Base-by-base conservation (phyloP, 768 basidiomycete species). In the Lanmaoa rubissima region DNA sequence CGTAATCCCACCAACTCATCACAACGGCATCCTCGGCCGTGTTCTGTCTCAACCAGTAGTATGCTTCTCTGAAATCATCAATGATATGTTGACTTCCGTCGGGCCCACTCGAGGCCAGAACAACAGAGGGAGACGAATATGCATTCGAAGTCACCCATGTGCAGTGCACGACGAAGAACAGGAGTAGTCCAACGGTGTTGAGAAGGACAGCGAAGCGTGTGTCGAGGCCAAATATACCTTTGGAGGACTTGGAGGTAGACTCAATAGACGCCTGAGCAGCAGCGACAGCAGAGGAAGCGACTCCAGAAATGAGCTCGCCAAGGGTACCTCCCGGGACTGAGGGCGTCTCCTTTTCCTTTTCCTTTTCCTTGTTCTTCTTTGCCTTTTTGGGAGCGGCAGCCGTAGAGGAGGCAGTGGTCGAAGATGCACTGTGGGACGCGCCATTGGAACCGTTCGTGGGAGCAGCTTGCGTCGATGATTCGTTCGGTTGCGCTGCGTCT, bases 1-100 rank as follows among this genome's bases (percentile, higher is more conserved):
- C 97, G 63, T 98, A 99, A 76, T 98, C 97, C 97, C 97, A 98
- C 97, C 97, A 99, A 58, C 90, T 92, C 94, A 96, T 95, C 26
- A 98, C 87, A 34, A 98, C 95, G 6, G 94, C 86, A 58, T 92
- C 87, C 72, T 94, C 79, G 6, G 88, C 81, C 3, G 97, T 99
- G 75, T 98, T 99, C 75, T 95, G 90, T 51, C 97, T 81, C 47
- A 99, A 73, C 97, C 97, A 99, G 69, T 98, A 98, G 73, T 99
- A 98, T 13, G 97, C 97, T 77, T 98, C 97, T 56, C 97, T 83
- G 86, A 98, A 99, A 72, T 99, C 97, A 67, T 99, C 97, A 65
- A 99, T 98, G 66, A 98, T 91, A 71, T 94, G 86, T 68, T 92
- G 88, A 54, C 83, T 87, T 19, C 97, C 97, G 66, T 98, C 96